Evolutionary conservation across 768 basidiomycete species (phyloP), one percentile per base, ranked within the genome.

Genomic region (Naganishia kalamii): DNA sequence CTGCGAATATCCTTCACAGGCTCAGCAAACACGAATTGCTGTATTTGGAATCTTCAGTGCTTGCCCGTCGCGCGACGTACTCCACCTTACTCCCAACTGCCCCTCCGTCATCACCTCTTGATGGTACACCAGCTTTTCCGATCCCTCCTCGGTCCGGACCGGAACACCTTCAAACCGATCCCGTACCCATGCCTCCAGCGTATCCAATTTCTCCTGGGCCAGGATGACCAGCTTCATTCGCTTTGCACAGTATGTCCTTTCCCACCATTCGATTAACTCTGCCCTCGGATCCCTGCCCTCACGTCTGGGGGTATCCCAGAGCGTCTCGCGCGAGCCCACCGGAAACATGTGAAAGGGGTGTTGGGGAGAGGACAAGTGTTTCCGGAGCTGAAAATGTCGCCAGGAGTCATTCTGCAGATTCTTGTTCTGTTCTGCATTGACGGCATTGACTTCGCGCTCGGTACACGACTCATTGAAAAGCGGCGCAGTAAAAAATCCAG

Each of bases 341-440:
- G 92, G 92, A 73, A 97, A 97, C 74, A 94, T 97, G 66, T 83
- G 84, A 87, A 90, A 97, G 2, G 85, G 84, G 76, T 94, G 92
- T 6, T 86, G 89, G 1, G 81, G 81, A 70, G 85, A 86, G 64
- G 86, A 87, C 54, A 94, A 84, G 70, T 87, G 83, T 78, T 98
- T 98, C 78, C 89, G 89, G 27, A 97, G 79, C 77, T 99, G 94
- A 79, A 89, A 98, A 64, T 93, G 85, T 19, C 94, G 51, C 92
- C 92, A 67, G 88, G 81, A 19, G 80, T 81, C 77, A 21, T 47
- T 89, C 88, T 43, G 91, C 86, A 77, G 88, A 88, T 29, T 86
- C 85, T 50, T 92, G 87, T 91, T 90, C 82, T 97, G 87, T 76
- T 99, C 96, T 0, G 91, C 93, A 81, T 77, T 64, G 85, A 89